Base-by-base conservation (phyloP, 2,329 filamentous ascomycete species). In the Monosporascus sp. region DNA sequence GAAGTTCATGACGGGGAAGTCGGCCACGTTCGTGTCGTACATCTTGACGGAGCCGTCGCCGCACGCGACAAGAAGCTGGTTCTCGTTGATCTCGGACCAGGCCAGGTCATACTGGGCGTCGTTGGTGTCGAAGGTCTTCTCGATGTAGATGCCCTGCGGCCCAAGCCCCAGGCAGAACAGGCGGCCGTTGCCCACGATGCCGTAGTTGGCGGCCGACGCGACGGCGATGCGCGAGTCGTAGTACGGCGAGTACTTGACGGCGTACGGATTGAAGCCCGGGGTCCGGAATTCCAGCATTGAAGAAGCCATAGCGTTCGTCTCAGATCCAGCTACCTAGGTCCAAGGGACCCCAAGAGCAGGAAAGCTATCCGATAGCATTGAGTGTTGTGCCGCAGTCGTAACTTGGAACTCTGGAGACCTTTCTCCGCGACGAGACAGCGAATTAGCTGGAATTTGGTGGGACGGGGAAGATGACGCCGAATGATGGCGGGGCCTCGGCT, bases 241-340 rank as follows among this genome's bases (percentile, higher is more conserved):
- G 77, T 97, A 99, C 6, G 94, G 94, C 52, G 93, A 97, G 79
- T 97, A 99, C 74, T 97, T 96, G 72, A 97, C 91, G 62, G 89
- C 90, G 74, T 96, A 97, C 65, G 92, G 92, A 72, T 97, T 96
- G 80, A 84, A 97, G 65, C 94, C 94, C 68, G 90, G 82, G 22
- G 94, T 97, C 59, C 89, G 88, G 75, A 89, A 97, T 74, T 97
- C 91, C 63, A 97, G 86, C 91, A 97, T 97, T 38, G 71, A 66
- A 57, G 71, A 66, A 57, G 68, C 77, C 75, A 71, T 74, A 52
- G 55, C 59, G 31, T 35, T 35, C 31, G 31, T 35, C 31, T 35
- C 31, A 35, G 31, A 35, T 35, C 11, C 31, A 14, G 31, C 9
- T 11, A 35, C 11, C 31, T 14, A 35, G 31, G 31, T 35, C 31